Base-by-base conservation (phyloP, 176 grass and related monocot species). In the Juncus effusus region DNA sequence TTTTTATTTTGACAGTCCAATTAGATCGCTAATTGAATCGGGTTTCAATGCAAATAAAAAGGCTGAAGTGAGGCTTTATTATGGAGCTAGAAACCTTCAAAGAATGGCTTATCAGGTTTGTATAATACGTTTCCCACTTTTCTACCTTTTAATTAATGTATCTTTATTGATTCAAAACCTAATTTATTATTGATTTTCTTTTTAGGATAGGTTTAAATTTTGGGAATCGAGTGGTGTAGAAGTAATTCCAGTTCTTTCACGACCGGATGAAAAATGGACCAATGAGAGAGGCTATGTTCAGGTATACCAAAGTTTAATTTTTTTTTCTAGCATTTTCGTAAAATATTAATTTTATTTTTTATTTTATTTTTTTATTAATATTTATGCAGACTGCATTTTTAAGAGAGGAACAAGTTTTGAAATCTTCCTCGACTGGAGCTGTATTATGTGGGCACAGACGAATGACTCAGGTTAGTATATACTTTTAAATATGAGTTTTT, bases 371-470 rank as follows among this genome's bases (percentile, higher is more conserved):
- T 15, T 78, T 36, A 0, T 61, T 56, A 61, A 68, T 40, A 56
- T 64, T 70, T 75, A 78, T 81, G 3, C 73, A 97, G 93, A 83
- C 69, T 72, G 74, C 73, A 56, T 97, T 97, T 72, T 78, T 61
- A 38, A 89, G 80, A 73, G 77, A 67, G 51, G 82, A 86, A 50
- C 76, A 82, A 19, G 72, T 82, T 77, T 15, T 64, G 81, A 64
- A 83, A 64, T 67, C 88, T 72, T 87, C 72, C 8, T 80, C 78
- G 2, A 77, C 40, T 54, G 88, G 94, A 72, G 94, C 73, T 6
- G 84, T 97, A 70, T 90, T 97, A 74, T 97, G 94, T 80, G 88
- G 94, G 35, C 85, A 97, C 82, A 88, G 83, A 75, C 85, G 77
- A 50, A 97, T 92, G 94, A 81, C 77, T 64, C 75, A 86, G 80